Evolutionary conservation across 1,284 basidiomycete genomes (phyloP).

Genomic region (Rhodotorula sp.): DNA sequence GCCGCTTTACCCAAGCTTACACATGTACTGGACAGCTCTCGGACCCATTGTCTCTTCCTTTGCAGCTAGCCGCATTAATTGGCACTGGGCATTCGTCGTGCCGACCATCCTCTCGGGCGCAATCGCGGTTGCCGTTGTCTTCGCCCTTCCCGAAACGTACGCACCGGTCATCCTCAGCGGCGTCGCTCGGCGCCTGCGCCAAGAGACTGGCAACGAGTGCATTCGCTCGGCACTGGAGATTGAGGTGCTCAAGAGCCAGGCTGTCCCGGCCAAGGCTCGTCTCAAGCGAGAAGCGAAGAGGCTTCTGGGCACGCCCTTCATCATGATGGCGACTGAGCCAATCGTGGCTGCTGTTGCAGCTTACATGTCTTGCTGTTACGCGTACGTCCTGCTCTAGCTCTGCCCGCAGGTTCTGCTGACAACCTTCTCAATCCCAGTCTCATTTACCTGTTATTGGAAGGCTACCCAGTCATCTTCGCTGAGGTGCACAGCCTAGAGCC

Average conservation of each 20-base stretch:
- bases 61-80: constrained; percentile 26
- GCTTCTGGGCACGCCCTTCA: constrained; percentile 44
- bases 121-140: constrained; percentile 19
- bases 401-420: not conserved
- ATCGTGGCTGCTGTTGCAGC: constrained; percentile 46
- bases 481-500: constrained; percentile 46
- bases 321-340: constrained; percentile 49
- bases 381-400: constrained; percentile 32
- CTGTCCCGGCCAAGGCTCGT: not conserved
- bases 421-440: not conserved
- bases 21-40: constrained; percentile 19
- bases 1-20: not conserved
- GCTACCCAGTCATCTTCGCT: constrained; percentile 49
- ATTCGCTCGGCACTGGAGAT: constrained; percentile 26
- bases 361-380: constrained; percentile 45
- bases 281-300: constrained; percentile 8
- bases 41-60: constrained; percentile 50
- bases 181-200: constrained; percentile 27
- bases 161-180: constrained; percentile 33
- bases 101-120: constrained; percentile 40
- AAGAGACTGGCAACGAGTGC: constrained; percentile 34
- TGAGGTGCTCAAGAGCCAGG: constrained; percentile 4
- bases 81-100: constrained; percentile 40
- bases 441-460: constrained; percentile 26
- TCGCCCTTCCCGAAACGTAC: constrained; percentile 44